Evolutionary conservation across 495 filamentous ascomycete species (phyloP).

Genomic region (Amniculicola lignicola): DNA sequence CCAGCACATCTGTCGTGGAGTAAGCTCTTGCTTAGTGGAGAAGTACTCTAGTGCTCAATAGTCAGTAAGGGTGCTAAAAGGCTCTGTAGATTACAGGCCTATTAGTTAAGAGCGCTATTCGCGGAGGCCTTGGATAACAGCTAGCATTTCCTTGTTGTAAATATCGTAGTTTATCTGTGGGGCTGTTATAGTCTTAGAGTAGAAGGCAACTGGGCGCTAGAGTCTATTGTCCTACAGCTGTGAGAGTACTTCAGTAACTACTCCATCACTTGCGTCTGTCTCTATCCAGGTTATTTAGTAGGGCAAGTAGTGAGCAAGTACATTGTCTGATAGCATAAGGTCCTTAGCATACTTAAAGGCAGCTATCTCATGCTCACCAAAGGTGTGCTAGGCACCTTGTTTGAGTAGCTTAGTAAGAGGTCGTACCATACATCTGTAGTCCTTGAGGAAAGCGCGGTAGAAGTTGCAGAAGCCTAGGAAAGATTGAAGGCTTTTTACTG

Average conservation of each 20-base stretch:
- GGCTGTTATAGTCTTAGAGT: background rate
- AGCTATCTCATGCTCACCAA: too few species aligned
- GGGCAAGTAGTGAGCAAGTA: too few species aligned
- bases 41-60: background rate
- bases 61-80: background rate
- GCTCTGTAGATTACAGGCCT: background rate
- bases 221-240: background rate
- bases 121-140: background rate
- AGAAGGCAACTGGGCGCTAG: background rate
- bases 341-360: too few species aligned
- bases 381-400: too few species aligned
- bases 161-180: background rate
- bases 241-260: background rate
- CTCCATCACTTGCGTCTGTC: background rate
- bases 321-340: too few species aligned
- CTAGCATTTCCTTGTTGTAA: background rate
- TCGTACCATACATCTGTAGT: too few species aligned
- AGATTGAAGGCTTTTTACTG: background rate
- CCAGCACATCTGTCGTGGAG: background rate
- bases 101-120: background rate
- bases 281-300: background rate
- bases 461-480: too few species aligned
- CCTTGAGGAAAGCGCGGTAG: too few species aligned
- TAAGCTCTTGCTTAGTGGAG: background rate
- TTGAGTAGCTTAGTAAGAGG: too few species aligned